Evolutionary conservation across 345 rosid genomes (phyloP).

Genomic region (Melaleuca quinquenervia): DNA sequence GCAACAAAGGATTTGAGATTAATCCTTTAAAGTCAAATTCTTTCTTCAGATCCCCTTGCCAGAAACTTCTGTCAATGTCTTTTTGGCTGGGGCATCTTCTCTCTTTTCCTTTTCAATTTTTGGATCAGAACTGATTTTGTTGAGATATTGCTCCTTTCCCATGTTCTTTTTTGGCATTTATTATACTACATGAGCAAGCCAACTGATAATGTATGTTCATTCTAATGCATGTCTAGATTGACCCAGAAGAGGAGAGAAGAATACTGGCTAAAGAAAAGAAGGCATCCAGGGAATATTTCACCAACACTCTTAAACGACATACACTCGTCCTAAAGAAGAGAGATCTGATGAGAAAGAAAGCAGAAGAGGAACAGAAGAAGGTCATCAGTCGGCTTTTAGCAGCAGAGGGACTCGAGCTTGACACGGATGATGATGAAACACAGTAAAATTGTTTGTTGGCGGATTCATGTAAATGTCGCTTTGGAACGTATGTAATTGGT

Average conservation of each 20-base stretch:
- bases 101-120: neutral
- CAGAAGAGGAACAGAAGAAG: conserved; percentile 65
- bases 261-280: conserved; percentile 69
- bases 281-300: conserved; percentile 59
- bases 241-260: conserved; percentile 86
- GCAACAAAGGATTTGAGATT: neutral
- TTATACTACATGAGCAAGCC: neutral
- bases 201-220: neutral
- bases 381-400: conserved; percentile 63
- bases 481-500: neutral
- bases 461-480: neutral
- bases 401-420: conserved; percentile 92
- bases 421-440: conserved; percentile 42
- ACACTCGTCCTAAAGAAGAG: conserved; percentile 76
- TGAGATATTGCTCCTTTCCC: neutral
- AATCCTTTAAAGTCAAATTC: neutral
- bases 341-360: conserved; percentile 80
- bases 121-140: neutral
- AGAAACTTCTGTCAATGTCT: neutral
- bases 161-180: neutral
- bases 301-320: conserved; percentile 65
- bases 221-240: conserved; percentile 27
- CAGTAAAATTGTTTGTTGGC: neutral
- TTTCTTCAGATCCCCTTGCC: neutral
- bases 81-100: neutral